These are phyloP conservation scores for Irpex rosettiformis DNA, from an alignment of 1,284 basidiomycete genomes.

Conservation along the genomic window DNA sequence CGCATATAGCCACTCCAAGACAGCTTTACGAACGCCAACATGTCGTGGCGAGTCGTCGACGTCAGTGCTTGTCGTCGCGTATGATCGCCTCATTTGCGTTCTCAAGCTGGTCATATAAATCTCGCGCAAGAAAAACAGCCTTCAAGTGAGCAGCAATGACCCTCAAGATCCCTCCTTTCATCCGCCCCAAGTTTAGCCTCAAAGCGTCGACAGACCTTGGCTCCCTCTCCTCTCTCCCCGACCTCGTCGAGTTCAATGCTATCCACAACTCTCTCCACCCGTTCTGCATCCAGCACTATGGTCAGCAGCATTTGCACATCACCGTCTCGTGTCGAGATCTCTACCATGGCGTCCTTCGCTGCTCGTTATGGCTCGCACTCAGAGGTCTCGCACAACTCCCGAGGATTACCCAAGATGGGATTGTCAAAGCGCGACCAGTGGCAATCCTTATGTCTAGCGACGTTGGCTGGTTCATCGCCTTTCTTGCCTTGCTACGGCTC, in stretches of 20 bases:
- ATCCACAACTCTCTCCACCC: constrained; percentile 31
- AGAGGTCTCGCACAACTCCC: constrained; percentile 22
- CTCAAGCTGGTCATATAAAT: too few species aligned
- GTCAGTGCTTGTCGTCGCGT: too few species aligned
- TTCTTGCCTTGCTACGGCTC: constrained; percentile 32
- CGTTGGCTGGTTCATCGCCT: constrained; percentile 33
- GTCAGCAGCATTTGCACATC: constrained; percentile 18
- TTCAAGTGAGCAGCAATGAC: too few species aligned
- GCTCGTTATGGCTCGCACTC: constrained; percentile 31
- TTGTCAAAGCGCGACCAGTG: constrained; percentile 27
- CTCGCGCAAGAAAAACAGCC: too few species aligned
- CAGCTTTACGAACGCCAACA: too few species aligned
- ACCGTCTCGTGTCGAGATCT: constrained; percentile 33
- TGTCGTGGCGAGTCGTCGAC: too few species aligned
- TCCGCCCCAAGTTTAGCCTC: constrained; percentile 33
- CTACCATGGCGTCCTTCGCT: constrained; percentile 29
- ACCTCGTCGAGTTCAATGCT: constrained; percentile 34
- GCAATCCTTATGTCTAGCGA: constrained; percentile 36
- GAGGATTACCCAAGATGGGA: constrained; percentile 22
- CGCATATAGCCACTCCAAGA: too few species aligned
- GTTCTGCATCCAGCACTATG: constrained; percentile 31
- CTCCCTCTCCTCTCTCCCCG: constrained; percentile 31
- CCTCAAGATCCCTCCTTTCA: constrained; percentile 20
- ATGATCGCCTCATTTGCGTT: too few species aligned
- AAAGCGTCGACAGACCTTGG: constrained; percentile 24